Conservation (phyloP, 1,139 yeast species). For the Candida gigantensis region DNA sequence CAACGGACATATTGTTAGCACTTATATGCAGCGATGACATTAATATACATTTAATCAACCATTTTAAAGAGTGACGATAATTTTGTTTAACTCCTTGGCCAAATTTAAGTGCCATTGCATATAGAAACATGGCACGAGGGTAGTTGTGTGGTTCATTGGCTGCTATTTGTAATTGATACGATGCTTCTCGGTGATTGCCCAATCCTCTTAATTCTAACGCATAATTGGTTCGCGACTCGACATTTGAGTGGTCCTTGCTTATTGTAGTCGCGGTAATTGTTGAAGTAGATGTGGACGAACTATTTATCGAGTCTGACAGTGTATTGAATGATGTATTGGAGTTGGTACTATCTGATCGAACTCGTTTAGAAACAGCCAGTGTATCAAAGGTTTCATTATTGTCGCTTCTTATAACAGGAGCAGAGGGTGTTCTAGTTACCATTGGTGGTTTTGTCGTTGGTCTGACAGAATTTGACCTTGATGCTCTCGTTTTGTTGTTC, state of each 20-base stretch:
- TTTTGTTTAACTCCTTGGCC: constrained; percentile 74
- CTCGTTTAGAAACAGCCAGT: not conserved
- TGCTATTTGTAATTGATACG: constrained; percentile 66
- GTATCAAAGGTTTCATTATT: not conserved
- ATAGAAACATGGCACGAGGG: constrained; percentile 63
- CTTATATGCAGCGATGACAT: constrained; percentile 10
- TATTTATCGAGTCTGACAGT: not conserved
- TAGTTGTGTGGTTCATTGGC: constrained; percentile 61
- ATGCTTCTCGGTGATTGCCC: constrained; percentile 68
- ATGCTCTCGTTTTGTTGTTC: too few species aligned
- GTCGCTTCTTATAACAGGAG: constrained; percentile 12
- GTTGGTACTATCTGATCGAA: constrained; percentile 1
- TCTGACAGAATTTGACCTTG: constrained; percentile 5
- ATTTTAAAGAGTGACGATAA: constrained; percentile 55
- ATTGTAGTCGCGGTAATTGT: too few species aligned
- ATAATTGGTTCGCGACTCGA: constrained; percentile 48
- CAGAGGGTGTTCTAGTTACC: constrained; percentile 19
- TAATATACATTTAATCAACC: constrained; percentile 53
- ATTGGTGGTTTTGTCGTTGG: not conserved
- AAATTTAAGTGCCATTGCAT: constrained; percentile 66
- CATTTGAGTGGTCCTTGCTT: too few species aligned
- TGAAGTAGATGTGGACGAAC: too few species aligned
- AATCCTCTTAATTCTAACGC: constrained; percentile 57
- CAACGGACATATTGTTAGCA: constrained; percentile 6
- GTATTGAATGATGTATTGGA: not conserved